Percentiles rank a stretch among this genome's conserved stretches.
These are phyloP conservation scores for Panicum hallii DNA, from an alignment of 202 grass and related monocot genomes.

Conservation along the genomic window DNA sequence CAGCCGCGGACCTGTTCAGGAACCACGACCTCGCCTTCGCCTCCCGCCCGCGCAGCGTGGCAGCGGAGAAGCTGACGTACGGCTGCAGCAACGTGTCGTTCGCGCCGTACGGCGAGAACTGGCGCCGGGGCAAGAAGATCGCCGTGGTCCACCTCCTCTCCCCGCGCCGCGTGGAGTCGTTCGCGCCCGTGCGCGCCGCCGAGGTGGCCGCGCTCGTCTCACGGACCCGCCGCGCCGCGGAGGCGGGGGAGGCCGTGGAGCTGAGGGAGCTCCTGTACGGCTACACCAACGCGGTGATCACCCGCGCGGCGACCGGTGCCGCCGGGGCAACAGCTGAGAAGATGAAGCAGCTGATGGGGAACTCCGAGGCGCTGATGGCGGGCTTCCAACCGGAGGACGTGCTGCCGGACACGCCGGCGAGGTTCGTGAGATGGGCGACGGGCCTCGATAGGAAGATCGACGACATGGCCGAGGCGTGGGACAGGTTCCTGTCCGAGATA, in stretches of 20 bases:
- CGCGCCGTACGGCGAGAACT: slow-evolving; percentile 56
- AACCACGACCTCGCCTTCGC: slow-evolving; percentile 77
- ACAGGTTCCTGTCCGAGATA: slow-evolving; percentile 57
- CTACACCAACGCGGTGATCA: slow-evolving; percentile 64
- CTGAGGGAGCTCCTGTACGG: slow-evolving; percentile 55
- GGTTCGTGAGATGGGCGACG: slow-evolving; percentile 40
- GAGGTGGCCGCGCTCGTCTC: slow-evolving; percentile 44
- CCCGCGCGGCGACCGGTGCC: slow-evolving; percentile 47
- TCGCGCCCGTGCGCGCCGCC: slow-evolving; percentile 47
- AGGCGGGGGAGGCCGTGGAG: slow-evolving; percentile 32
- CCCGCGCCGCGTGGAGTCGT: slow-evolving; percentile 55
- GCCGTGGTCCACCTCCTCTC: slow-evolving; percentile 71
- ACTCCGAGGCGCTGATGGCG: slow-evolving; percentile 35
- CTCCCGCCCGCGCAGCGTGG: slow-evolving; percentile 53
- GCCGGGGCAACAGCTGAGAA: slow-evolving; percentile 46
- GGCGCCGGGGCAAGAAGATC: slow-evolving; percentile 70
- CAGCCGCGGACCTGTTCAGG: slow-evolving; percentile 52
- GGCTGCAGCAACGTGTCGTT: slow-evolving; percentile 54
- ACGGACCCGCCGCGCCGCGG: not conserved
- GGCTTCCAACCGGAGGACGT: slow-evolving; percentile 57
- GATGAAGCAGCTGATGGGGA: slow-evolving; percentile 48
- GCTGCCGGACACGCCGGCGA: slow-evolving; percentile 51
- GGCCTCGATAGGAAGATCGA: slow-evolving; percentile 53
- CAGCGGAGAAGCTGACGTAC: slow-evolving; percentile 23
- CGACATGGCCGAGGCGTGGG: slow-evolving; percentile 41